A percentile compares a stretch with the other conserved stretches of the same genome.
Evolutionary conservation across 2,329 filamentous ascomycete genomes (phyloP).

Genomic region (Beauveria rudraprayagi): DNA sequence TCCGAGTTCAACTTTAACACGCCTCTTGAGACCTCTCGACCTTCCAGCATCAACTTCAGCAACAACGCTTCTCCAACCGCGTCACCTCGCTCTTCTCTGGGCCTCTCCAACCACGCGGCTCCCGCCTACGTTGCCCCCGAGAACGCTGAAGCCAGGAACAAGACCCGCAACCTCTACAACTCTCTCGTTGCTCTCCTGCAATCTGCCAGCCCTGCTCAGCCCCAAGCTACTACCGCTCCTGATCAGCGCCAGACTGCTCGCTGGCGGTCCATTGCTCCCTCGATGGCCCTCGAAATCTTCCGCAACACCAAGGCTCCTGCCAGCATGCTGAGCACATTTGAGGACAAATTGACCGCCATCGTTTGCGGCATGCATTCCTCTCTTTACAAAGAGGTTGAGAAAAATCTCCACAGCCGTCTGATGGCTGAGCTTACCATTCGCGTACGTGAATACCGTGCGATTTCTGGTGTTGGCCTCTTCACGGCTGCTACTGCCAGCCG

Average conservation of each 20-base stretch:
- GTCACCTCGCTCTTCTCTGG: slow-evolving; percentile 41
- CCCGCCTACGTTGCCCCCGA: slow-evolving; percentile 28
- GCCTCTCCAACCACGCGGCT: slow-evolving; percentile 22
- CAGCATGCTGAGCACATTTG: slow-evolving; percentile 39
- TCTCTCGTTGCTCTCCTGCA: slow-evolving; percentile 48
- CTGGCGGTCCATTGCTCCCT: slow-evolving; percentile 45
- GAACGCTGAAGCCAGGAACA: slow-evolving; percentile 32
- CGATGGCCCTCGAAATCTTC: slow-evolving; percentile 50
- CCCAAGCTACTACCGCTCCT: slow-evolving; percentile 17
- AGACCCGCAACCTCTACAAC: slow-evolving; percentile 41
- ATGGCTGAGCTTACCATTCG: slow-evolving; percentile 39
- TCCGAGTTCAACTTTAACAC: slow-evolving; percentile 42
- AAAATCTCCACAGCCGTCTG: slow-evolving; percentile 40
- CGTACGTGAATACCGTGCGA: slow-evolving; percentile 43
- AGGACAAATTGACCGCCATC: slow-evolving; percentile 39
- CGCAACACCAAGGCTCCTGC: slow-evolving; percentile 45
- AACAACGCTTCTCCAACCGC: slow-evolving; percentile 39
- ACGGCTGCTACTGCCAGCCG: slow-evolving; percentile 47
- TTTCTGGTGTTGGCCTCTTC: slow-evolving; percentile 47
- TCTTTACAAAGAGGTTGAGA: slow-evolving; percentile 41
- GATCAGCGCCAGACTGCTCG: slow-evolving; percentile 34
- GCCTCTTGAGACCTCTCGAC: slow-evolving; percentile 35
- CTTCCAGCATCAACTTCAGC: slow-evolving; percentile 45
- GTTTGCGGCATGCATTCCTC: slow-evolving; percentile 35
- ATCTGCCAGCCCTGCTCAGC: slow-evolving; percentile 27